Evolutionary conservation across 441 rosid species (phyloP).

Genomic region (Codiaeum variegatum): DNA sequence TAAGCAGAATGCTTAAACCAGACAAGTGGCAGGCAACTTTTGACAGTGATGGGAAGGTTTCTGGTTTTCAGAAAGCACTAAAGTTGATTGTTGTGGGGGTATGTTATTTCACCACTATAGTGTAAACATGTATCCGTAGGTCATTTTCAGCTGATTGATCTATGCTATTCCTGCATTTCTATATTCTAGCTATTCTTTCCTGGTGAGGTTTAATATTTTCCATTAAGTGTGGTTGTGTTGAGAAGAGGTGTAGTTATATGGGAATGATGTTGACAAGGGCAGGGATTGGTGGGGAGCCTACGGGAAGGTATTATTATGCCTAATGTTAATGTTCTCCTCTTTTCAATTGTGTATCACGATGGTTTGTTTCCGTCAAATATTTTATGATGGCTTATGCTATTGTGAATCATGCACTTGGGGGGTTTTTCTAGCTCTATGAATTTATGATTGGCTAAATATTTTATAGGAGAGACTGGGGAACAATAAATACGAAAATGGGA

Average conservation of each 20-base stretch:
- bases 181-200: not conserved
- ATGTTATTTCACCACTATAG: constrained; percentile 29
- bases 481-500: not conserved
- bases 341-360: not conserved
- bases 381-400: not conserved
- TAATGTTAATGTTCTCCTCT: not conserved
- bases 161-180: not conserved
- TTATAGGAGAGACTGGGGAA: not conserved
- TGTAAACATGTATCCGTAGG: not conserved
- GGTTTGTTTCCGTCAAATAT: not conserved
- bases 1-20: constrained; percentile 81
- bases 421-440: not conserved
- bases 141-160: not conserved
- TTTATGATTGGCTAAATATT: not conserved
- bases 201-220: not conserved
- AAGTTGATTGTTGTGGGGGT: constrained; percentile 80
- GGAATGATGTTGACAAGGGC: not conserved
- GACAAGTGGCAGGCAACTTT: constrained; percentile 81
- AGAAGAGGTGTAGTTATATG: not conserved
- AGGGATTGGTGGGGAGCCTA: not conserved
- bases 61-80: constrained; percentile 74
- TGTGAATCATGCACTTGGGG: not conserved
- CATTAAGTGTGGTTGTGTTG: not conserved
- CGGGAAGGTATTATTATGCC: not conserved
- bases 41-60: constrained; percentile 78